Evolutionary conservation across 257 asterid genomes (phyloP), one percentile per base, ranked within the genome.

Genomic region (Coffea canephora): DNA sequence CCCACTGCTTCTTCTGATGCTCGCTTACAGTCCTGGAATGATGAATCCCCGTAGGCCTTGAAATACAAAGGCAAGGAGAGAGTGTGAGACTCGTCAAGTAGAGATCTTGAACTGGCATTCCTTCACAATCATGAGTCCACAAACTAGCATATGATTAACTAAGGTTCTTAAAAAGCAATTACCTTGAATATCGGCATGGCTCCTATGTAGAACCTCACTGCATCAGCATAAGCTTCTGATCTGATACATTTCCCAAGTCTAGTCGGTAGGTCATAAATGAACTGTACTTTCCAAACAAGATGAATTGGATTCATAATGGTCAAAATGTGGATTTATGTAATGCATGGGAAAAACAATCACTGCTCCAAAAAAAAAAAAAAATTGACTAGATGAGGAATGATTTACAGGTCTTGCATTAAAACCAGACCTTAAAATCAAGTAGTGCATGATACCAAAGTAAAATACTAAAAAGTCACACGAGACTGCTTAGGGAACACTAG

Each of bases 171-270:
- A 79, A 76, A 87, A 45, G 79, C 68, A 76, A 74, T 71, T 80
- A 92, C 99, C 99, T 91, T 89, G 87, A 96, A 96, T 77, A 96
- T 94, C 71, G 99, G 99, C 86, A 88, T 90, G 77, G 99, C 99
- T 84, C 99, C 99, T 52, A 87, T 94, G 83, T 96, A 96, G 73
- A 86, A 96, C 85, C 90, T 96, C 84, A 94, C 97, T 12, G 99
- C 99, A 84, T 96, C 99, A 52, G 95, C 94, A 80, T 96, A 96
- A 86, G 99, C 90, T 87, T 91, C 98, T 75, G 99, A 84, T 90
- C 89, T 94, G 88, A 94, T 92, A 85, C 97, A 96, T 87, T 92
- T 94, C 77, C 92, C 94, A 73, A 96, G 97, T 82, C 96, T 88
- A 78, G 94, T 77, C 67, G 99, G 99, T 80, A 96, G 90, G 82